These are phyloP conservation scores for Suhomyces kunorum DNA, from an alignment of 1,139 yeast species.

Conservation along the genomic window DNA sequence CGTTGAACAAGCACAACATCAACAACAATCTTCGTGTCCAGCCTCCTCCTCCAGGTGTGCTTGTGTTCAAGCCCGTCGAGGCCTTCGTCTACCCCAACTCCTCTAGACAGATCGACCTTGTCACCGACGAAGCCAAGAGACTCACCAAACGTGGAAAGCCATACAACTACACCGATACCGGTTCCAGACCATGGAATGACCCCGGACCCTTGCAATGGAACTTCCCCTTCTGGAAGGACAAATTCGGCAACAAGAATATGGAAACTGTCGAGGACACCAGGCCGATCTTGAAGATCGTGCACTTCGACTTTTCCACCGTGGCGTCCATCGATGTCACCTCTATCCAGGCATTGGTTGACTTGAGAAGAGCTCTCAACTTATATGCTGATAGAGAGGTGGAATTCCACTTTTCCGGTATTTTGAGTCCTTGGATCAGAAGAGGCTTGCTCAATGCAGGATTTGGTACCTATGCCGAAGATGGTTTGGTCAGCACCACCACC, in stretches of 20 bases:
- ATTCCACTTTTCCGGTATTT: constrained; percentile 83
- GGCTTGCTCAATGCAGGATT: constrained; percentile 77
- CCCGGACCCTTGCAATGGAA: constrained; percentile 65
- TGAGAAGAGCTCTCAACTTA: constrained; percentile 67
- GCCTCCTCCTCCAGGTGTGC: constrained; percentile 89
- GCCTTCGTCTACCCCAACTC: constrained; percentile 81
- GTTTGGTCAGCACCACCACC: constrained; percentile 41
- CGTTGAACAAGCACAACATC: constrained; percentile 57
- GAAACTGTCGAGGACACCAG: constrained; percentile 46
- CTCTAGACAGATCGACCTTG: constrained; percentile 68
- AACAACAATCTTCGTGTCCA: constrained; percentile 59
- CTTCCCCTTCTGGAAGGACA: constrained; percentile 32
- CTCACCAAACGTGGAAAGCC: constrained; percentile 63
- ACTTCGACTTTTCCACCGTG: constrained; percentile 78
- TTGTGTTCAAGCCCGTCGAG: constrained; percentile 83
- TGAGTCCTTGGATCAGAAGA: constrained; percentile 84
- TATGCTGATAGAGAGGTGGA: constrained; percentile 86
- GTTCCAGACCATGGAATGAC: constrained; percentile 90
- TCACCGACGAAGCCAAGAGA: constrained; percentile 67
- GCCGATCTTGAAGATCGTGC: constrained; percentile 70
- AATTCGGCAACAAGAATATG: constrained; percentile 15
- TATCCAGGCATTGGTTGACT: constrained; percentile 74
- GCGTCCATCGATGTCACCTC: constrained; percentile 79
- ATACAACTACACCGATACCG: constrained; percentile 45
- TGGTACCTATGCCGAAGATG: constrained; percentile 58